Base-by-base conservation (phyloP, 345 rosid species). In the Arabis alpina region DNA sequence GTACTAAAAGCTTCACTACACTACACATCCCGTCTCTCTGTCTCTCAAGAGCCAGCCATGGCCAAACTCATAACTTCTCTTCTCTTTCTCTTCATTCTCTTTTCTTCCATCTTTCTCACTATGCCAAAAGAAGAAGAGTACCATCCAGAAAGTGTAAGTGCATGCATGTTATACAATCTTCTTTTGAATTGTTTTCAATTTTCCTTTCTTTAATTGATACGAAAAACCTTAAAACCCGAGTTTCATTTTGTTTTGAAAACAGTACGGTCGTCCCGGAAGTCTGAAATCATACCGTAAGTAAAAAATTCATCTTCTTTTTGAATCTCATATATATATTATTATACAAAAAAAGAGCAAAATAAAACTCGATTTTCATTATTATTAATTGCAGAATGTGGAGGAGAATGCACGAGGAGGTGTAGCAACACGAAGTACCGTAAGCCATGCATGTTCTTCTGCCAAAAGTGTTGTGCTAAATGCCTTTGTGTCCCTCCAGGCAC, bases 401-500 rank as follows among this genome's bases (percentile, higher is more conserved):
- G 86, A 59, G 79, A 81, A 32, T 91, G 93, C 85, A 10, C 73
- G 9, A 81, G 80, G 74, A 86, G 97, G 64, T 89, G 93, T 55
- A 71, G 86, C 54, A 66, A 62, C 70, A 91, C 96, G n/a, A 83
- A 87, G 60, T 77, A 82, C 77, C 80, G 67, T 64, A 84, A 89
- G 51, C 85, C 92, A 44, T 91, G 96, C 84, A 78, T 87, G 80
- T 86, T 87, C 79, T 86, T 86, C 80, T 86, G 96, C 60, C 86
- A 83, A 43, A 89, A 89, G 61, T 87, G 97, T 60, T 89, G 96
- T 66, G 82, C 70, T 48, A 79, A 75, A 73, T 91, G 97, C 71
- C 86, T 84, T 34, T 91, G 96, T 76, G 93, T 89, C 2, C 97
- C 93, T 43, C 90, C 93, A 42, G 96, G 89, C 75, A 84, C 58